Conservation (phyloP, 2,329 filamentous ascomycete genomes). For the Lizonia empirigonia region DNA sequence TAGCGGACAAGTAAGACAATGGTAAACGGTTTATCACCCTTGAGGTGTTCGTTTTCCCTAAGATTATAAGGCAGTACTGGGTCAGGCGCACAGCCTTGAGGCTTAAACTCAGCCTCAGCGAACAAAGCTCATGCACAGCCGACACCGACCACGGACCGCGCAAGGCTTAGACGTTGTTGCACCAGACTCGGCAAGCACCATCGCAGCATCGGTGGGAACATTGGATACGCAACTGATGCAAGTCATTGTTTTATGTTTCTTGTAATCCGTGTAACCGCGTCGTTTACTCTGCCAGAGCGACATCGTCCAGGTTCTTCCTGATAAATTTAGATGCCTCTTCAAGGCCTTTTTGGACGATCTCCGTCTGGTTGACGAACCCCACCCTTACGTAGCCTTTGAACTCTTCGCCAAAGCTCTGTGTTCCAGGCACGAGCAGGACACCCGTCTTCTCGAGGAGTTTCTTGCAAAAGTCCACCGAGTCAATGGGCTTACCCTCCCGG, state of each 20-base stretch:
- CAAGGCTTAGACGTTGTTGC: constrained; percentile 3
- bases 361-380: constrained; percentile 75
- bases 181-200: neutral
- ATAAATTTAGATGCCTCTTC: constrained; percentile 61
- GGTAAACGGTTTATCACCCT: neutral
- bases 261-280: no score
- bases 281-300: constrained; percentile 48
- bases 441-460: constrained; percentile 71
- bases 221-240: no score
- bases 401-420: constrained; percentile 73
- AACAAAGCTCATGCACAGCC: constrained; percentile 3
- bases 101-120: neutral
- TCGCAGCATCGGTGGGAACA: neutral
- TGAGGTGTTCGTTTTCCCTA: neutral
- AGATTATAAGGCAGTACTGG: neutral
- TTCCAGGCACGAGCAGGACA: constrained; percentile 76
- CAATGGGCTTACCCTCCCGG: constrained; percentile 65
- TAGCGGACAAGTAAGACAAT: neutral
- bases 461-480: constrained; percentile 74
- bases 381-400: constrained; percentile 76
- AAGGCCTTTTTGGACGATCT: constrained; percentile 70
- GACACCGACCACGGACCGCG: neutral
- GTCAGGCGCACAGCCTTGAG: constrained; percentile 3
- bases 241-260: no score
- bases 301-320: constrained; percentile 60